These are phyloP conservation scores for Leccinellum albellum DNA, from an alignment of 768 basidiomycete genomes.

Conservation along the genomic window DNA sequence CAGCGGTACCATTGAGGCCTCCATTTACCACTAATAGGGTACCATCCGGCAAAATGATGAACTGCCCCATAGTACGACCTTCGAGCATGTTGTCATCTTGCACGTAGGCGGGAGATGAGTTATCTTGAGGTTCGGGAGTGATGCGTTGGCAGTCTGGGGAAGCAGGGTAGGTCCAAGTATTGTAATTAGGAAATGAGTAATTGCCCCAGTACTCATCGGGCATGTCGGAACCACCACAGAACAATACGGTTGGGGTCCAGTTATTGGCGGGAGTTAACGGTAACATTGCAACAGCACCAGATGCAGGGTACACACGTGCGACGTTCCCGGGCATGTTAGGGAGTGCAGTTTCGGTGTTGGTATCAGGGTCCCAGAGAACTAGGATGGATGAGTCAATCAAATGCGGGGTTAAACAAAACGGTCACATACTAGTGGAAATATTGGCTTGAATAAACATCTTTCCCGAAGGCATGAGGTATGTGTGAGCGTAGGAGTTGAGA, in stretches of 20 bases:
- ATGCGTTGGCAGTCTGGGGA: slow-evolving; percentile 76
- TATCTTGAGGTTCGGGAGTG: slow-evolving; percentile 79
- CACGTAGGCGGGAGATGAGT: slow-evolving; percentile 54
- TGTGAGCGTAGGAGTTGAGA: slow-evolving; percentile 72
- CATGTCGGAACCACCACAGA: slow-evolving; percentile 89
- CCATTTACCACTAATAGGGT: slow-evolving; percentile 80
- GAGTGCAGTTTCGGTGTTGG: slow-evolving; percentile 56
- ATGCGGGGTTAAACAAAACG: background rate
- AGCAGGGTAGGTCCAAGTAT: slow-evolving; percentile 72
- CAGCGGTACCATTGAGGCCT: slow-evolving; percentile 81
- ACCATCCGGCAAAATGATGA: slow-evolving; percentile 79
- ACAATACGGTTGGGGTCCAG: slow-evolving; percentile 79
- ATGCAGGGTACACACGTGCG: slow-evolving; percentile 87
- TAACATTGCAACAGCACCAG: slow-evolving; percentile 85
- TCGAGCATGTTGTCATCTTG: slow-evolving; percentile 76
- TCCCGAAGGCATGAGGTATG: slow-evolving; percentile 72
- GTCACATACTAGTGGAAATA: slow-evolving; percentile 33
- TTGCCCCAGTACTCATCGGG: slow-evolving; percentile 72
- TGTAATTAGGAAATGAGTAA: slow-evolving; percentile 66
- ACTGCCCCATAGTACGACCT: slow-evolving; percentile 88
- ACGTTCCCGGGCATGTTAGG: slow-evolving; percentile 72
- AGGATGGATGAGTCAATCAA: background rate
- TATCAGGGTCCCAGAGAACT: slow-evolving; percentile 53
- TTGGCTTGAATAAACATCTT: slow-evolving; percentile 83
- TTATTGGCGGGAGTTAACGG: slow-evolving; percentile 88